These are phyloP conservation scores for Xylaria longipes DNA, from an alignment of 495 filamentous ascomycete genomes.

Conservation along the genomic window DNA sequence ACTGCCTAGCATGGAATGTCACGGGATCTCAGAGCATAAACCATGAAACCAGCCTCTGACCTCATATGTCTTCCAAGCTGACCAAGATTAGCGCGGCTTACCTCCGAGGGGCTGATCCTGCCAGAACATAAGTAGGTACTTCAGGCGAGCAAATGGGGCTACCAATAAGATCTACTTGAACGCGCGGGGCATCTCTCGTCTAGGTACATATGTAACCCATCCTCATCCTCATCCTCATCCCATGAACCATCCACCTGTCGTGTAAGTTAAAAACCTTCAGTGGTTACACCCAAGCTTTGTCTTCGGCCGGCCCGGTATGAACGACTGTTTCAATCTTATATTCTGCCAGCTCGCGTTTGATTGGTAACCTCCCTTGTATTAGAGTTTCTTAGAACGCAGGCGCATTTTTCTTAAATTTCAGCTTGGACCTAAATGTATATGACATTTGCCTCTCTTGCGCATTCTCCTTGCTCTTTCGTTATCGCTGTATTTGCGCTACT, in stretches of 20 bases:
- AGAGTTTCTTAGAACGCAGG: background rate
- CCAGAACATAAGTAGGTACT: background rate
- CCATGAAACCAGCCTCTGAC: background rate
- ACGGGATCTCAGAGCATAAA: background rate
- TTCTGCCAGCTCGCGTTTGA: background rate
- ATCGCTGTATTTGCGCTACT: background rate
- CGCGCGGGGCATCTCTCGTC: background rate
- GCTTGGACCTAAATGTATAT: background rate
- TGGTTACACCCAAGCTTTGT: background rate
- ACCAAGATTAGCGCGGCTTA: background rate
- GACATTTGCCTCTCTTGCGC: background rate
- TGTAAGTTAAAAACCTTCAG: background rate
- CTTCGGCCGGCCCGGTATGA: background rate
- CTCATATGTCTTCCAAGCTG: background rate
- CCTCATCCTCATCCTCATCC: background rate
- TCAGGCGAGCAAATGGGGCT: slow-evolving; percentile 10
- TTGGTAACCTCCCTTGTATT: background rate
- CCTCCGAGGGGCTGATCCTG: slow-evolving; percentile 7
- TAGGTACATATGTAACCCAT: background rate
- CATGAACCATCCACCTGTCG: background rate
- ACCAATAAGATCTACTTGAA: background rate
- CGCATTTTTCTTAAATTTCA: background rate
- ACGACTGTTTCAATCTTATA: background rate
- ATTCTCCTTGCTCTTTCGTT: background rate
- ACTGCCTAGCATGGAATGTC: background rate